phyloP scores from a whole-genome alignment of 345 rosid genomes.

The Noccaea bulbosa region DNA sequence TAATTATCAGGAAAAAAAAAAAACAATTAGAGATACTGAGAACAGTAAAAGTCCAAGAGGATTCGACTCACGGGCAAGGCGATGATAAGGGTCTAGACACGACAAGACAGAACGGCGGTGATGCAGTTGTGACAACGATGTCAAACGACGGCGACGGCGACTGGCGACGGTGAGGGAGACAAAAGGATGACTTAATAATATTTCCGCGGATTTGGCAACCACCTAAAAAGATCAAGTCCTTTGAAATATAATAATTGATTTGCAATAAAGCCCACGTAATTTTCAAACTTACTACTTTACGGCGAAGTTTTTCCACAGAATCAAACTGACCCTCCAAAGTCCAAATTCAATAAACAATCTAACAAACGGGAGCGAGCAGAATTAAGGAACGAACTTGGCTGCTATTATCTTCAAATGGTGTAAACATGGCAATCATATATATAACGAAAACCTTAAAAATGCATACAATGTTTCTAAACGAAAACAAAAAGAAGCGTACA shows the following conservation, averaged over 20 bases:
- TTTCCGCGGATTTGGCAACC: too few species aligned
- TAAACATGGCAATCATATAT: conserved; percentile 4
- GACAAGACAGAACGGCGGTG: background rate
- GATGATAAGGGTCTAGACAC: background rate
- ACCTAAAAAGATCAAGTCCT: too few species aligned
- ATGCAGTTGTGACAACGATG: background rate
- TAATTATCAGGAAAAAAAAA: background rate
- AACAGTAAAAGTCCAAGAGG: background rate
- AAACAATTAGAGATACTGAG: background rate
- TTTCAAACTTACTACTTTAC: background rate
- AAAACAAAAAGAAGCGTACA: background rate
- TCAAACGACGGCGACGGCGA: background rate
- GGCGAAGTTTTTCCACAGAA: background rate
- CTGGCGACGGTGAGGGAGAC: conserved; percentile 11
- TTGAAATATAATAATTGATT: background rate
- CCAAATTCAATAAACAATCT: too few species aligned
- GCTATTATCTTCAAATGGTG: background rate
- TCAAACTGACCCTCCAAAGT: background rate
- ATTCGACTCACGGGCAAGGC: background rate
- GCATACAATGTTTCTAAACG: background rate
- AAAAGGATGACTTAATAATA: background rate
- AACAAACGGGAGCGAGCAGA: too few species aligned
- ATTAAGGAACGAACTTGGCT: conserved; percentile 19
- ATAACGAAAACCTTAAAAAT: background rate
- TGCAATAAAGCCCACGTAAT: background rate